Evolutionary conservation across 179 eudicot genomes (phyloP), one percentile per base, ranked within the genome.

Genomic region (Sideroxylon spinosum): DNA sequence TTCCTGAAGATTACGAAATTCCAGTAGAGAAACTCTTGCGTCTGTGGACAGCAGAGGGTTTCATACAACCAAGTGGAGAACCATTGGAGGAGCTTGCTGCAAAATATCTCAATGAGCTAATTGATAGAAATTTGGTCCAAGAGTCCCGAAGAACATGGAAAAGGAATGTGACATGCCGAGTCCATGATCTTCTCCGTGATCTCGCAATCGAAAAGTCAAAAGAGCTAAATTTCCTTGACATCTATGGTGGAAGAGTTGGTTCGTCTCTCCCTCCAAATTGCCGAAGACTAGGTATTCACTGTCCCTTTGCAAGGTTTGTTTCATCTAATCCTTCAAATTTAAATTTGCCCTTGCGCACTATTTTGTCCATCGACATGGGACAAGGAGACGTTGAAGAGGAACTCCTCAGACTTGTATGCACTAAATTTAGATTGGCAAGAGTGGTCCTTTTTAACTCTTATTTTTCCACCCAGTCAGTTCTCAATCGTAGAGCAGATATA

Each of bases 121-220:
- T n/a, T n/a, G n/a, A n/a, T n/a, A n/a, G n/a, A n/a, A n/a, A n/a
- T 66, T 66, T 66, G 70, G 19, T 66, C 29, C 50, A 29, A 66
- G 49, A 29, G 2, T 6, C 70, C 29, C 0, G 6, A 7, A 32
- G 70, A 29, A 32, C 26, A 8, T 66, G 70, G 70, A 66, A 48
- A 48, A 66, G 49, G 32, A 66, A 29, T 6, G 0, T 2, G 0
- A 29, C 13, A 8, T 66, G 70, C 70, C 48, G 22, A 16, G 70
- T 37, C 2, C 70, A 66, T 32, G 71, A 66, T 66, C 9, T 66
- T 8, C 22, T 66, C 50, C 49, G 71, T 29, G 70, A 66, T 66
- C 49, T 66, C 7, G 70, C 70, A 32, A 66, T 66, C 70, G 48
- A 2, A 66, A 66, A 66, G 70, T 66, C 50, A 17, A 66, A 66